Evolutionary conservation across 2,329 filamentous ascomycete genomes (phyloP), one percentile per base, ranked within the genome.

Genomic region (Rhynchosporium agropyri): DNA sequence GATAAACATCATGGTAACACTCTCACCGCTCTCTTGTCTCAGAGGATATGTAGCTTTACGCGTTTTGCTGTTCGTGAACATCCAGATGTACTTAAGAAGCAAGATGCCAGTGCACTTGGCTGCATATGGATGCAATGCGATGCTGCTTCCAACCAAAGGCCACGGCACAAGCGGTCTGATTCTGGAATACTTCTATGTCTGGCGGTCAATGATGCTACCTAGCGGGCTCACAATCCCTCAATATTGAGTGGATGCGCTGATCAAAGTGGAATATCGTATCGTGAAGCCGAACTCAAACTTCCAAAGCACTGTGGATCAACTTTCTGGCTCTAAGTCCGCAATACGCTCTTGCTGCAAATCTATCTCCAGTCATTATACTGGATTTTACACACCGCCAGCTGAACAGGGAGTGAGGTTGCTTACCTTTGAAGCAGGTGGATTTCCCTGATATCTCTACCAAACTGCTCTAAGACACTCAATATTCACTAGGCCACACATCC

Each of bases 1-100:
- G 60, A 71, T 72, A 70, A 73, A 65, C 68, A 74, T 74, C 61
- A 26, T 70, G 63, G 60, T 68, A 65, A 66, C 42, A 45, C 62
- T 33, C 61, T 73, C 70, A 74, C 70, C 72, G 71, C 70, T 70
- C 20, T 54, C 31, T 53, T 64, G 56, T 68, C 59, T 67, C 54
- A 64, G 51, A 36, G 20, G 42, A 26, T 38, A 67, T 69, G 65
- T 68, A 67, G 58, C 58, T 68, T 72, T 66, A 65, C 67, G 67
- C 63, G 31, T 57, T 64, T 50, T 69, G 49, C 63, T 67, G 63
- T 62, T 68, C 48, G 43, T 64, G 60, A 63, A 63, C 64, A 57
- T 61, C 53, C 58, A 60, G 60, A 68, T 49, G 65, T 62, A 65
- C 64, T 64, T 65, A 51, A 69, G 61, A 64, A 66, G 65, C 61